Conservation (phyloP, 352 stramenopile species). For the Phytophthora meadii region DNA sequence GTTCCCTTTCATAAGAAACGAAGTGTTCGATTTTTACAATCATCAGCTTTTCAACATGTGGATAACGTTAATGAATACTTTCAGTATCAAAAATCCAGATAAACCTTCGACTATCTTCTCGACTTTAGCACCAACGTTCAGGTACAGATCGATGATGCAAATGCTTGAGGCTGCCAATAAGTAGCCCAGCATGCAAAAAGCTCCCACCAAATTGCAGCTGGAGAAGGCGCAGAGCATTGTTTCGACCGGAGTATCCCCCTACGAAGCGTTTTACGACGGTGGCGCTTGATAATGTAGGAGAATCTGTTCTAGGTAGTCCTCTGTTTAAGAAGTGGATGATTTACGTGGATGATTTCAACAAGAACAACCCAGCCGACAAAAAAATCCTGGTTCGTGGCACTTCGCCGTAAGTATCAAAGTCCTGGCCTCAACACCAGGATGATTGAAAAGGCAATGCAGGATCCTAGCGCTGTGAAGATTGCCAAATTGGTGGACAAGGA, state of each 20-base stretch:
- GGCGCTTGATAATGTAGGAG: not conserved
- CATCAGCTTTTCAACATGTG: not conserved
- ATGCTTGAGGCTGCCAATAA: not conserved
- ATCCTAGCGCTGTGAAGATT: not conserved
- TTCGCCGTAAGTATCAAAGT: not conserved
- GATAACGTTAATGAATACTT: not conserved
- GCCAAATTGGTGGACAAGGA: not conserved
- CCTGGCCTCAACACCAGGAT: not conserved
- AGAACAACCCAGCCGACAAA: not conserved
- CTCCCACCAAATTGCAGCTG: not conserved
- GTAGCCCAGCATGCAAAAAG: not conserved
- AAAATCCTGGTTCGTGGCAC: not conserved
- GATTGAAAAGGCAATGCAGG: not conserved
- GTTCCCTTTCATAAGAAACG: not conserved
- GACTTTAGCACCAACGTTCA: not conserved
- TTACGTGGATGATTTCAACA: conserved; percentile 3
- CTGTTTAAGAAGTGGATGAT: not conserved
- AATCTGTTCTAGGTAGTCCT: not conserved
- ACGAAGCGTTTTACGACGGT: not conserved
- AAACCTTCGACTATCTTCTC: not conserved
- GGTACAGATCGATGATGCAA: not conserved
- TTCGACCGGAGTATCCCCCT: not conserved
- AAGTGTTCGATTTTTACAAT: not conserved
- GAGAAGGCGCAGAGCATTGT: not conserved
- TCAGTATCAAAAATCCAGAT: conserved; percentile 1